A percentile compares a stretch with the other conserved stretches of the same genome.
Evolutionary conservation across 768 basidiomycete genomes (phyloP).

Genomic region (Hemileccinum rubropunctum): DNA sequence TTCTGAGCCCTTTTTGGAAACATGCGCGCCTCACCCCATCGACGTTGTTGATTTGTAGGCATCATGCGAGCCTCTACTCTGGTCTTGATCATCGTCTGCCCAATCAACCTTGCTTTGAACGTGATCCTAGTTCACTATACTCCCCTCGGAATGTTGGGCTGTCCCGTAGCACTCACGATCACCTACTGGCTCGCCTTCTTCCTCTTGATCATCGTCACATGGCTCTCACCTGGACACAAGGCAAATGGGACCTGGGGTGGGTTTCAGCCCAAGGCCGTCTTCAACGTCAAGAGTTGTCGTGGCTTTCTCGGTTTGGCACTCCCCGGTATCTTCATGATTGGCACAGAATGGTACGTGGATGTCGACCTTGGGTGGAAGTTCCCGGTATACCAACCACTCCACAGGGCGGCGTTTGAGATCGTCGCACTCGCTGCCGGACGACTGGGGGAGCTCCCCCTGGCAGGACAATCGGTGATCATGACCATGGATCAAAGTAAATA

Average conservation of each 20-base stretch:
- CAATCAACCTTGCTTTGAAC: slow-evolving; percentile 63
- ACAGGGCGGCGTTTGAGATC: slow-evolving; percentile 79
- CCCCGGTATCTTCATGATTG: slow-evolving; percentile 79
- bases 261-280: slow-evolving; percentile 40
- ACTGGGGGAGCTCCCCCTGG: slow-evolving; percentile 62
- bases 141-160: slow-evolving; percentile 59
- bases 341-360: slow-evolving; percentile 66
- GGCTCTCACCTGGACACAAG: slow-evolving; percentile 49
- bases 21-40: not conserved
- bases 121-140: slow-evolving; percentile 64
- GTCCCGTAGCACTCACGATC: slow-evolving; percentile 62
- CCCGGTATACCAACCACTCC: not conserved
- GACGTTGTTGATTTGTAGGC: slow-evolving; percentile 37
- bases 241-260: slow-evolving; percentile 67
- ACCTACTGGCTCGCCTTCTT: slow-evolving; percentile 70
- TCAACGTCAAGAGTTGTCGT: slow-evolving; percentile 50
- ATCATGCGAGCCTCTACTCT: slow-evolving; percentile 73
- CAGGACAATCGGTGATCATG: slow-evolving; percentile 79
- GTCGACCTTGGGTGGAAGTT: not conserved
- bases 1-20: not conserved
- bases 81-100: slow-evolving; percentile 60
- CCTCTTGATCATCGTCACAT: slow-evolving; percentile 49
- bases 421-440: slow-evolving; percentile 75
- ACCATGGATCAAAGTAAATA: slow-evolving; percentile 68
- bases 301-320: slow-evolving; percentile 64